Evolutionary conservation across 495 filamentous ascomycete genomes (phyloP).

Genomic region (Neurospora sp.): DNA sequence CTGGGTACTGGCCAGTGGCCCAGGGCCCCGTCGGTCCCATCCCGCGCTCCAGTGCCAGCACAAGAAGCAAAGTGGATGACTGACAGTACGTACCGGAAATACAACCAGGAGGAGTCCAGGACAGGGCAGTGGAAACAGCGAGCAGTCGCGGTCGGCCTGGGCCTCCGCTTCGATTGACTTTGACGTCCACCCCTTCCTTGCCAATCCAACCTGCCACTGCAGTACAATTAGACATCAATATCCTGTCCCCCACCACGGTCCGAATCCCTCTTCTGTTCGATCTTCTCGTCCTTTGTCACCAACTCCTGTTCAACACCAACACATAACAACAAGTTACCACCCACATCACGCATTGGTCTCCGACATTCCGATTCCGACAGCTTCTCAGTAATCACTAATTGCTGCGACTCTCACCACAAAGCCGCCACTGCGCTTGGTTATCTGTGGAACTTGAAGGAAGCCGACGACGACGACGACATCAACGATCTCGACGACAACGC

Average conservation of each 20-base stretch:
- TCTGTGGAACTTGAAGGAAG: neutral
- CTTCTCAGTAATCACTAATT: neutral
- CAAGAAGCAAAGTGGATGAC: conserved; percentile 16
- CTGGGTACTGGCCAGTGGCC: neutral
- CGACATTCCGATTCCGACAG: neutral
- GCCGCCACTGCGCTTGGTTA: neutral
- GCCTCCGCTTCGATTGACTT: conserved; percentile 5
- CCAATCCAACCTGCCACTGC: neutral
- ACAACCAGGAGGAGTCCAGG: neutral
- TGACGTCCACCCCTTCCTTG: conserved; percentile 4
- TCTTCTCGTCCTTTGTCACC: conserved; percentile 10
- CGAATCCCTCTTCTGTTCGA: conserved; percentile 9
- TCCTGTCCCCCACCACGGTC: conserved; percentile 24
- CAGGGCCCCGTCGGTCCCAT: neutral
- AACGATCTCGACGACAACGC: neutral
- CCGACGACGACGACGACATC: neutral
- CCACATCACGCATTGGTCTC: neutral
- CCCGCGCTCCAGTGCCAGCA: neutral
- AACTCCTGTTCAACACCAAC: conserved; percentile 4
- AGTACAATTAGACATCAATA: conserved; percentile 26
- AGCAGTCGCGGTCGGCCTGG: conserved; percentile 9
- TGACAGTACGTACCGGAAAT: conserved; percentile 8
- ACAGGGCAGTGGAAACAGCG: conserved; percentile 2
- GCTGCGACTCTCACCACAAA: neutral
- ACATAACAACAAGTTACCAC: neutral